Base-by-base conservation (phyloP, 2,329 filamentous ascomycete genomes). In the Fusarium marasasianum region DNA sequence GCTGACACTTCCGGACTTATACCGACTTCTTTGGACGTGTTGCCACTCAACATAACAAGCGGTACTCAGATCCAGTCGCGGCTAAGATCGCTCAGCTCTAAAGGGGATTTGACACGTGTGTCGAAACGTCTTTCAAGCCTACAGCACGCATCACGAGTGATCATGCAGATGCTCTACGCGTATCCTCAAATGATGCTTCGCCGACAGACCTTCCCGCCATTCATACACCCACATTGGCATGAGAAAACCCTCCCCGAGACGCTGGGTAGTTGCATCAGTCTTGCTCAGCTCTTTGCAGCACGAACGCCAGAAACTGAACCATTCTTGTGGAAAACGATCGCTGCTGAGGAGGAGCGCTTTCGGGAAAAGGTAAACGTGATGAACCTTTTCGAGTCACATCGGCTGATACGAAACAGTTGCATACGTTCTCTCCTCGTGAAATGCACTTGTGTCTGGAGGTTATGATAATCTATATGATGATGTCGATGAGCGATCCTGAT, bases 171-270 rank as follows among this genome's bases (percentile, higher is more conserved):
- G 3, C 56, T 81, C 3, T 72, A 78, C 26, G 71, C 79, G 1
- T 81, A 79, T 40, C 80, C 80, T 0, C 77, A 72, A 14, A 80
- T 80, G 80, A 81, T 82, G 80, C 71, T 78, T 13, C 72, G 78
- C 12, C 77, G 77, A 3, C 74, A 79, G 12, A 80, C 70, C 1
- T 77, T 81, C 38, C 80, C 80, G 5, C 80, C 80, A 0, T 82
- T 82, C 10, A 77, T 82, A 20, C 79, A 82, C 29, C 72, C 76
- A 0, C 68, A 79, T 3, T 80, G 77, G 77, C 71, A 80, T 17
- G n/a, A 53, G 5, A 13, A 64, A 8, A 33, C 22, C 2, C 63
- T 80, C 0, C 77, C 78, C 0, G 73, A 79, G 4, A 70, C 51
- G 8, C 18, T 81, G 4, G 73, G 73, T 0, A 79, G 62, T 5